Percentiles rank a stretch among this genome's conserved stretches.
phyloP scores from a whole-genome alignment of 768 basidiomycete species.

The Lanmaoa pseudosensibilis region DNA sequence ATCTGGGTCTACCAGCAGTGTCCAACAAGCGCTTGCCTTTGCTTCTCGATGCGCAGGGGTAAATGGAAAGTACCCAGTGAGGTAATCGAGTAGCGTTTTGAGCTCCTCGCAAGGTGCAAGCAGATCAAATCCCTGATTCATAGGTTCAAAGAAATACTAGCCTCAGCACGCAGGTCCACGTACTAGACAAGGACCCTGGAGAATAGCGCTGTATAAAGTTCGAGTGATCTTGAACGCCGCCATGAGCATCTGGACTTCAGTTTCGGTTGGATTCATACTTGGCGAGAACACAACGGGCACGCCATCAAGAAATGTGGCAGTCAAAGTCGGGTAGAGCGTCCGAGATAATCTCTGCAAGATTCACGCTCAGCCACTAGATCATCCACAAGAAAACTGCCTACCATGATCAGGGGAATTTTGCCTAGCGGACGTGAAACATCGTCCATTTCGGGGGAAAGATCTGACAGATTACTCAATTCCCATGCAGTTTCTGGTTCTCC shows the following conservation, averaged over 20 bases:
- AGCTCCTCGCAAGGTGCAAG: conserved; percentile 47
- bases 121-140: conserved; percentile 26
- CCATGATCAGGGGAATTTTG: conserved; percentile 27
- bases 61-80: conserved; percentile 87
- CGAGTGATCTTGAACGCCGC: conserved; percentile 57
- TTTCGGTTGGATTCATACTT: conserved; percentile 53
- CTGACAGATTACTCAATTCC: conserved; percentile 37
- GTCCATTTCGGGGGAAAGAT: conserved; percentile 18
- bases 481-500: conserved; percentile 25
- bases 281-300: conserved; percentile 82
- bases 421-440: conserved; percentile 13
- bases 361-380: conserved; percentile 14
- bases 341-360: conserved; percentile 60
- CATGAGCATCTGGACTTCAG: conserved; percentile 59
- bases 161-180: conserved; percentile 5
- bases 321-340: conserved; percentile 73
- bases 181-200: conserved; percentile 45
- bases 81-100: conserved; percentile 61
- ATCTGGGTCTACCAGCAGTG: not conserved
- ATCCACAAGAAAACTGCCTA: conserved; percentile 21
- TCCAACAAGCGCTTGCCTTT: conserved; percentile 40
- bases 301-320: conserved; percentile 84
- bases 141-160: conserved; percentile 2
- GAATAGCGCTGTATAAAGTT: conserved; percentile 57
- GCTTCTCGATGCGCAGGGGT: conserved; percentile 51